phyloP scores from a whole-genome alignment of 768 basidiomycete genomes.

The Leucogyrophana mollusca region DNA sequence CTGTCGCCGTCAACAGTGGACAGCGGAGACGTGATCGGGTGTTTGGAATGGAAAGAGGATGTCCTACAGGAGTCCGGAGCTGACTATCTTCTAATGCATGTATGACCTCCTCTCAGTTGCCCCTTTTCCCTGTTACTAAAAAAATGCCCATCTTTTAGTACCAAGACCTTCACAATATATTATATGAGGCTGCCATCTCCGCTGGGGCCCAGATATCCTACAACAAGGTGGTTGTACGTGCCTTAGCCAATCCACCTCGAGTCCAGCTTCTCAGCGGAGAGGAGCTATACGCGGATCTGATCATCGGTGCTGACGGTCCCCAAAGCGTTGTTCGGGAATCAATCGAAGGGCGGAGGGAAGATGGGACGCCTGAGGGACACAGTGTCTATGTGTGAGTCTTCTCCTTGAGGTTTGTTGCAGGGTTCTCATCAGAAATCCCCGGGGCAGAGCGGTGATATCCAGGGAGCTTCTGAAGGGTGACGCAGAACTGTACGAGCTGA shows the following conservation, averaged over 20 bases:
- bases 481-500: slow-evolving; percentile 31
- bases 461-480: slow-evolving; percentile 38
- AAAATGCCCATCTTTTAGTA: slow-evolving; percentile 39
- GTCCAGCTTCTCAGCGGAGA: slow-evolving; percentile 42
- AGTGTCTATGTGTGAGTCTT: slow-evolving; percentile 46
- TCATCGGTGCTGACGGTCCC: slow-evolving; percentile 60
- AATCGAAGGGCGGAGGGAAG: slow-evolving; percentile 26
- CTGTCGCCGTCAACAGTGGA: slow-evolving; percentile 31
- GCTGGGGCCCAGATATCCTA: slow-evolving; percentile 48
- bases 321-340: slow-evolving; percentile 38
- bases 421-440: not conserved
- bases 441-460: slow-evolving; percentile 38
- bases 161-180: slow-evolving; percentile 46
- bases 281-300: slow-evolving; percentile 43
- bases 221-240: slow-evolving; percentile 31
- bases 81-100: slow-evolving; percentile 48
- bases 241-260: slow-evolving; percentile 25
- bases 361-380: slow-evolving; percentile 15
- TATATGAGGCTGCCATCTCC: slow-evolving; percentile 43
- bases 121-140: not conserved
- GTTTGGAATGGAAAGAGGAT: slow-evolving; percentile 43
- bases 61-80: slow-evolving; percentile 46
- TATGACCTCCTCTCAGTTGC: slow-evolving; percentile 21
- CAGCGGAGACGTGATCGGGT: slow-evolving; percentile 40
- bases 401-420: not conserved